Conservation (phyloP, 371 early-diverging fungal genomes). For the Actinomortierella ambigua region DNA sequence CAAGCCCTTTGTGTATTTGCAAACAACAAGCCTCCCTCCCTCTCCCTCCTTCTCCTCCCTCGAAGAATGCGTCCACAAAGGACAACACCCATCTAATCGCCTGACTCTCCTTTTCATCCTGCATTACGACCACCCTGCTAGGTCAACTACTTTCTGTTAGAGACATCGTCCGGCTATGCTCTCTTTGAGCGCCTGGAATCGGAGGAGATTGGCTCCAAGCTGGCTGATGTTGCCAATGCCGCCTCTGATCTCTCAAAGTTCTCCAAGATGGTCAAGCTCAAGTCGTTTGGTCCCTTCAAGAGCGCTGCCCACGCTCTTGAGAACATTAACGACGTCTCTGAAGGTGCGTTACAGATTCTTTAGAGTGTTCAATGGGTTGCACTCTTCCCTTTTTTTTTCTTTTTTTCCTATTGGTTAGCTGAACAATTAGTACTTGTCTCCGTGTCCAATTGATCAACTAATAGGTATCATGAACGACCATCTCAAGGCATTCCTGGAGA, state of each 20-base stretch:
- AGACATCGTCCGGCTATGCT: conserved; percentile 96
- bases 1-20: background rate
- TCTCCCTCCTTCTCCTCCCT: background rate
- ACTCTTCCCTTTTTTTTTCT: background rate
- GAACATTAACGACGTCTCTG: conserved; percentile 96
- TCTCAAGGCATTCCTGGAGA: conserved; percentile 91
- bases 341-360: conserved; percentile 68
- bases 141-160: conserved; percentile 83
- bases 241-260: conserved; percentile 90
- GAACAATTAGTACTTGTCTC: background rate
- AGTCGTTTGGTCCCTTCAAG: conserved; percentile 96
- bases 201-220: conserved; percentile 95
- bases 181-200: conserved; percentile 93
- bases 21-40: background rate
- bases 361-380: background rate
- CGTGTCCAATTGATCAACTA: background rate
- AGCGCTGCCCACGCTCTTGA: conserved; percentile 96
- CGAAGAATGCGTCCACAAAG: background rate
- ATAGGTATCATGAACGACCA: conserved; percentile 80
- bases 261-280: conserved; percentile 88
- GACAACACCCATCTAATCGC: background rate
- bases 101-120: background rate
- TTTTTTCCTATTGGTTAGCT: too few species aligned
- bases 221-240: conserved; percentile 86
- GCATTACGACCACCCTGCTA: conserved; percentile 7